Evolutionary conservation across 768 basidiomycete species (phyloP), one percentile per base, ranked within the genome.

Genomic region (Trametes cubensis): DNA sequence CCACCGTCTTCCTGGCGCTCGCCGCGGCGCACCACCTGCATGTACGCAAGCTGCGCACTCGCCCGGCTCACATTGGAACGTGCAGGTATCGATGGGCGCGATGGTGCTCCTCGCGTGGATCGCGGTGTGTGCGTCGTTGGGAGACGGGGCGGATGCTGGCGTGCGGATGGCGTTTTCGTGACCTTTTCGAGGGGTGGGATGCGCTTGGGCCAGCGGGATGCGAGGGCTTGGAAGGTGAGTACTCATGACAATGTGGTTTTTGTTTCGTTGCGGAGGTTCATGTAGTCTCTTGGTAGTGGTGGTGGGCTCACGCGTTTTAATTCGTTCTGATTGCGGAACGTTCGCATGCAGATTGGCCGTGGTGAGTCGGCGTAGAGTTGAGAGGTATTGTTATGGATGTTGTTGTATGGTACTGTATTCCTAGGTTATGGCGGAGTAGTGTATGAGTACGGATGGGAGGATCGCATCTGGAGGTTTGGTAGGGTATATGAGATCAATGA

Each of bases 401-500:
- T 20, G 11, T 21, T 21, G 6, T 48, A 18, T 23, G 8, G 21
- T 23, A 46, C 1, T 25, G 21, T 23, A 14, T 20, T 6, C 40
- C 23, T 14, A 23, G 34, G n/a, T n/a, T n/a, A n/a, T n/a, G n/a
- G n/a, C n/a, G n/a, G n/a, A n/a, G n/a, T n/a, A n/a, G n/a, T n/a
- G n/a, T n/a, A n/a, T n/a, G n/a, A n/a, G n/a, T n/a, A n/a, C n/a
- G n/a, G n/a, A n/a, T n/a, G n/a, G n/a, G n/a, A n/a, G n/a, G n/a
- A n/a, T n/a, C n/a, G n/a, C n/a, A n/a, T n/a, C n/a, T n/a, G n/a
- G n/a, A n/a, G n/a, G 57, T 76, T 78, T 23, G 75, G 76, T 7
- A 76, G 68, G 40, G 75, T 77, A 54, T 76, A 77, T 76, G n/a
- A n/a, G 76, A 77, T 64, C 77, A 76, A 13, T 76, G 72, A 6